Percentiles rank a stretch among this genome's conserved stretches.
These are phyloP conservation scores for Heliosperma pusillum DNA, from an alignment of 148 eudicot species.

Conservation along the genomic window DNA sequence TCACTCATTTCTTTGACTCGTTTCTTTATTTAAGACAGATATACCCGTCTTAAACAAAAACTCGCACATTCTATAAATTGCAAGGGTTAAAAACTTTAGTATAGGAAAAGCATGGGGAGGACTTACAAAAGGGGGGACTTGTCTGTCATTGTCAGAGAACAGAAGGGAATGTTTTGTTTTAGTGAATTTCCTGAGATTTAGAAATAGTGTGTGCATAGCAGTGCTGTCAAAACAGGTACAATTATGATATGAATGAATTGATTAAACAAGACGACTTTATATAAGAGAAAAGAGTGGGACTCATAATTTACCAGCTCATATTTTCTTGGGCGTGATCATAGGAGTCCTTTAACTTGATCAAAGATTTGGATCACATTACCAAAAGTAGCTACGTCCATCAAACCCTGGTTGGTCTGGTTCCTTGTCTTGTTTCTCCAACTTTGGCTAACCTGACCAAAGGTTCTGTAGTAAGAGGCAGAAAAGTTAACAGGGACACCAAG, in stretches of 20 bases:
- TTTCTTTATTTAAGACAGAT: too few relatives aligned
- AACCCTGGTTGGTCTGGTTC: not conserved
- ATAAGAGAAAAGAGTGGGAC: not conserved
- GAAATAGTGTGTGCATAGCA: conserved; percentile 9
- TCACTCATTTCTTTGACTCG: too few relatives aligned
- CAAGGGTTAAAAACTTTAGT: not conserved
- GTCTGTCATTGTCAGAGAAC: conserved; percentile 27
- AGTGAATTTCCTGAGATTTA: not conserved
- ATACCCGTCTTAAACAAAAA: too few relatives aligned
- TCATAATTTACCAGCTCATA: conserved; percentile 18
- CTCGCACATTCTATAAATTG: too few relatives aligned
- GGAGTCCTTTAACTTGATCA: conserved; percentile 12
- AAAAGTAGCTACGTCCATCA: not conserved
- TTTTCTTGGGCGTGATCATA: conserved; percentile 22
- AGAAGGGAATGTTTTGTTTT: conserved; percentile 24
- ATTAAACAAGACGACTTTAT: conserved; percentile 1
- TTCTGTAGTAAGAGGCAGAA: not conserved
- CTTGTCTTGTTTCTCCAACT: not conserved
- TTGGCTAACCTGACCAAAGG: not conserved
- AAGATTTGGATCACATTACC: not conserved
- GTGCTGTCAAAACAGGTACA: too few relatives aligned
- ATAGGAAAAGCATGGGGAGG: not conserved
- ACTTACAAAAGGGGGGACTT: conserved; percentile 5
- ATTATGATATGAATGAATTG: conserved; percentile 11
- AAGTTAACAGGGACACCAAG: too few relatives aligned